These are phyloP conservation scores for Cetradonia linearis DNA, from an alignment of 495 filamentous ascomycete genomes.

Conservation along the genomic window DNA sequence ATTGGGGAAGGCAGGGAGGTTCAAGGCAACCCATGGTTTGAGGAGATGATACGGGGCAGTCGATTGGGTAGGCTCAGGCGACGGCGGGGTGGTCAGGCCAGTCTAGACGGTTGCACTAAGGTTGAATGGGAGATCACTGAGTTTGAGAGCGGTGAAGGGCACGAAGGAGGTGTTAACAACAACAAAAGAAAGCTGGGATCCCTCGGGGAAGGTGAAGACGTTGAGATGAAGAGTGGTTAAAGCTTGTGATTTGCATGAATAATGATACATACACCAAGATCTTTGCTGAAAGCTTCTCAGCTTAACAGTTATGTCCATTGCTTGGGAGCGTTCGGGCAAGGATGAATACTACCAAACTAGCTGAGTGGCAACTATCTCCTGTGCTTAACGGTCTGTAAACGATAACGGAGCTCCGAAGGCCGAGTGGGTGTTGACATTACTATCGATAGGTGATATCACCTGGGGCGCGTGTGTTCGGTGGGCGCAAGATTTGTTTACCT, in stretches of 20 bases:
- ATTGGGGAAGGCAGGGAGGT: conserved; percentile 32
- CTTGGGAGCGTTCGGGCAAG: conserved; percentile 1
- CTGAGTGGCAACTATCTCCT: background rate
- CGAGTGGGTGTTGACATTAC: background rate
- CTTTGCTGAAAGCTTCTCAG: background rate
- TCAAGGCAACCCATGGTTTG: conserved; percentile 69
- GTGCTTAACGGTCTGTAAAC: background rate
- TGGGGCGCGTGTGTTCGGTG: background rate
- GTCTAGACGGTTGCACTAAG: conserved; percentile 46
- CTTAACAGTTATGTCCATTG: background rate
- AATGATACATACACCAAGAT: background rate
- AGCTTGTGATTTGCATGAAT: conserved; percentile 2
- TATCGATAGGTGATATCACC: conserved; percentile 1
- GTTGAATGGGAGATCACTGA: conserved; percentile 83
- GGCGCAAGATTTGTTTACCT: background rate
- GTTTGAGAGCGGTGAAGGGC: conserved; percentile 47
- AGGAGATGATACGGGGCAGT: conserved; percentile 66
- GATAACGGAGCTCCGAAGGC: background rate
- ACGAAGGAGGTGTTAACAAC: conserved; percentile 28
- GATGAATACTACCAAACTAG: background rate
- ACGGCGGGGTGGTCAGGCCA: conserved; percentile 44
- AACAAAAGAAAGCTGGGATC: conserved; percentile 47
- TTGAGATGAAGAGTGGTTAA: conserved; percentile 20
- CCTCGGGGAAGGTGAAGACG: conserved; percentile 27
- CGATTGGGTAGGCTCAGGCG: conserved; percentile 55